A percentile compares a stretch with the other conserved stretches of the same genome.
Conservation (phyloP, 1,284 basidiomycete species). For the Ceratobasidium sp. region DNA sequence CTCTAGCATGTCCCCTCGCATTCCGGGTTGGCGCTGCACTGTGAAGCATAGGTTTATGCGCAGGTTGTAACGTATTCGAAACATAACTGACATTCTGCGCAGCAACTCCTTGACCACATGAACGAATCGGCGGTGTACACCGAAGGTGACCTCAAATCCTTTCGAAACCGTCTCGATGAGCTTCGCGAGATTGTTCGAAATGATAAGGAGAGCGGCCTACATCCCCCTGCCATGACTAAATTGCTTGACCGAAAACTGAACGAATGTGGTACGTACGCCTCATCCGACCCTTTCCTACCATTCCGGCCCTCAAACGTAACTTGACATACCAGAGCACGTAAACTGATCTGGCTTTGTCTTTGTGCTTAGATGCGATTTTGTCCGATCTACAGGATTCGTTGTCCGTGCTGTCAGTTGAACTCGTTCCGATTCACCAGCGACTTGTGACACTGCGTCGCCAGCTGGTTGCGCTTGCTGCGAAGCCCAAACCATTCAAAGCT, state of each 20-base stretch:
- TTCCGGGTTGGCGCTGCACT: background rate
- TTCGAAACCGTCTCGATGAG: conserved; percentile 77
- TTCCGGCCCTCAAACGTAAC: too few species aligned
- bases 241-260: conserved; percentile 89
- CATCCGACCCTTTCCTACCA: conserved; percentile 10
- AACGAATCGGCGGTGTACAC: conserved; percentile 93
- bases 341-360: conserved; percentile 3
- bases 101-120: conserved; percentile 94
- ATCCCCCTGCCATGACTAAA: conserved; percentile 85
- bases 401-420: conserved; percentile 81
- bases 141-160: conserved; percentile 83
- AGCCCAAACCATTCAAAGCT: conserved; percentile 79
- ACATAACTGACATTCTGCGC: conserved; percentile 43
- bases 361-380: conserved; percentile 70
- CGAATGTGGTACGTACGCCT: conserved; percentile 75
- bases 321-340: conserved; percentile 1
- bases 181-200: conserved; percentile 81
- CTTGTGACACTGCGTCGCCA: conserved; percentile 88
- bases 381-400: conserved; percentile 79
- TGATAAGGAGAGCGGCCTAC: conserved; percentile 80
- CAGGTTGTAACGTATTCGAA: background rate
- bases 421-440: conserved; percentile 86
- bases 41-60: background rate
- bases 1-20: background rate
- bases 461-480: conserved; percentile 85